Conservation (phyloP, 805 yeast genomes). For the Wickerhamiella spandovensis region DNA sequence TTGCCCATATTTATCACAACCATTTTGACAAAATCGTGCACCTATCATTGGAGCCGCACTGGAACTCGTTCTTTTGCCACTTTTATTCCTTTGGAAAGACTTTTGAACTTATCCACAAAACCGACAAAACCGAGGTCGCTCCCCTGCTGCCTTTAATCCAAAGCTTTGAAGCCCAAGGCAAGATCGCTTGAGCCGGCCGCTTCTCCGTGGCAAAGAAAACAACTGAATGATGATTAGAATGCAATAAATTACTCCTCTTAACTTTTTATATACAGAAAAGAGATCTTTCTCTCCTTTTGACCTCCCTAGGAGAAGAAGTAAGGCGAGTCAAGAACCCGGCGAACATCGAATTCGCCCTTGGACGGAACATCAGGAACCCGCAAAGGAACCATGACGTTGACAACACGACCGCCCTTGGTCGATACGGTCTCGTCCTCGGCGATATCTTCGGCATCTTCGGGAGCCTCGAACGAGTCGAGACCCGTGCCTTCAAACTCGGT, state of each 20-base stretch:
- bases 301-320: conserved; percentile 51
- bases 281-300: background rate
- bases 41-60: conserved; percentile 85
- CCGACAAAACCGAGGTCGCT: conserved; percentile 61
- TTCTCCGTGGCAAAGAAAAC: too few relatives aligned
- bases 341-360: conserved; percentile 75
- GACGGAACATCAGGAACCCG: conserved; percentile 59
- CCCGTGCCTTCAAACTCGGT: conserved; percentile 26
- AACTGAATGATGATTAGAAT: background rate
- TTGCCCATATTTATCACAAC: conserved; percentile 88
- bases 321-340: conserved; percentile 51
- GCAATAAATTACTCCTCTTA: background rate
- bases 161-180: conserved; percentile 74
- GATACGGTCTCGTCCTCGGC: conserved; percentile 21
- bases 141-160: conserved; percentile 71
- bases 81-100: conserved; percentile 78
- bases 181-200: conserved; percentile 35
- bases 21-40: conserved; percentile 93
- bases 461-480: conserved; percentile 16
- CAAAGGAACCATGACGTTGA: conserved; percentile 51
- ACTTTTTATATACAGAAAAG: background rate
- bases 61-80: conserved; percentile 96
- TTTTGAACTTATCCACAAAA: conserved; percentile 63
- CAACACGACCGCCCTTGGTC: conserved; percentile 11
- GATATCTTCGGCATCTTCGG: conserved; percentile 16